phyloP scores from a whole-genome alignment of 176 grass and related monocot genomes.

The Poa pratensis region DNA sequence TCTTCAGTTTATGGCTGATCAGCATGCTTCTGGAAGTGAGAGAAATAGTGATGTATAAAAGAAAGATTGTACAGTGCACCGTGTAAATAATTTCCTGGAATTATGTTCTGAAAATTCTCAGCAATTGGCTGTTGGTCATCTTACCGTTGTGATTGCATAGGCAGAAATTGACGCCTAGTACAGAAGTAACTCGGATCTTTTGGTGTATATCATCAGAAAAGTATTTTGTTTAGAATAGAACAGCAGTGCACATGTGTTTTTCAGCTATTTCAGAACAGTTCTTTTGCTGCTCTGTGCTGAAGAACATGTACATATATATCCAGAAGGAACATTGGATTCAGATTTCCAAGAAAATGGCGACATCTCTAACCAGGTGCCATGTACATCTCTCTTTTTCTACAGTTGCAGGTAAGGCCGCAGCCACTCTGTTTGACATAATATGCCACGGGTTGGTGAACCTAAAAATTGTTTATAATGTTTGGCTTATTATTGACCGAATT shows the following conservation, averaged over 20 bases:
- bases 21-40: conserved; percentile 24
- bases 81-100: conserved; percentile 23
- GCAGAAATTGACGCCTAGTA: not conserved
- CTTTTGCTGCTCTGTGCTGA: conserved; percentile 10
- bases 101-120: not conserved
- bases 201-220: not conserved
- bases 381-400: conserved; percentile 39
- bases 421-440: conserved; percentile 43
- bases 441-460: conserved; percentile 29
- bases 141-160: conserved; percentile 1
- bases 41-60: not conserved
- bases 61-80: conserved; percentile 11
- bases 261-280: not conserved
- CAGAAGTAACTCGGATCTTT: not conserved
- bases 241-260: not conserved
- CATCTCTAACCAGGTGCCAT: conserved; percentile 19
- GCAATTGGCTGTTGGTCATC: not conserved
- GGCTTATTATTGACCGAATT: not conserved
- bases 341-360: conserved; percentile 33
- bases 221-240: not conserved
- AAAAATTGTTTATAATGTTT: conserved; percentile 1
- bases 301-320: not conserved
- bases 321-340: not conserved
- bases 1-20: conserved; percentile 30
- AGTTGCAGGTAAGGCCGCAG: conserved; percentile 41